Base-by-base conservation (phyloP, 352 stramenopile genomes). In the Globisporangium nagaii region DNA sequence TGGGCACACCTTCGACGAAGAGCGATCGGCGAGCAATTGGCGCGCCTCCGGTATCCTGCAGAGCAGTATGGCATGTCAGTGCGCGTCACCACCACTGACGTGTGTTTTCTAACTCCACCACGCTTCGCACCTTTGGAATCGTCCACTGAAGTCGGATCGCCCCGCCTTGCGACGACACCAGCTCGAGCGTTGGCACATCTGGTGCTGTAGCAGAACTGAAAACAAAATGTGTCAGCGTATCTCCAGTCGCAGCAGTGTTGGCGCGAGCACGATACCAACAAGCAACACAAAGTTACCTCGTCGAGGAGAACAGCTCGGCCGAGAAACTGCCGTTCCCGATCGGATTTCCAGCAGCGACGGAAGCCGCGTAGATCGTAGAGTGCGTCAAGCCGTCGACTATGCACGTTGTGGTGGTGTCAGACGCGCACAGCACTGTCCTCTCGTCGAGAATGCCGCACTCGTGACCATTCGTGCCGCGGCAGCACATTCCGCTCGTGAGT, bases 11-110 rank as follows among this genome's bases (percentile, higher is more conserved):
- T 34, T 74, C 62, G 0, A 61, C 45, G 15, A 43, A 66, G 1
- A 86, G 50, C 7, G 68, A 78, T 15, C 75, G 45, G 7, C 64
- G 65, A 11, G 59, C 53, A 45, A 86, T 72, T 1, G 65, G 53
- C 0, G 31, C 59, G 15, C 75, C 75, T 17, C 75, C 75, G 22
- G 61, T 72, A 46, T 84, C 60, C 75, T 83, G 48, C n/a, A n/a
- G n/a, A n/a, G n/a, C n/a, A n/a, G n/a, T n/a, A n/a, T 13, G 5
- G n/a, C 11, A 22, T 30, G 19, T 9, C 28, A 39, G 32, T 20
- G 31, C 37, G 15, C n/a, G 8, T 32, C 13, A 39, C 4, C 27
- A 54, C 8, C 24, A 9, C 15, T 46, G n/a, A n/a, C n/a, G n/a
- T n/a, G n/a, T n/a, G n/a, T n/a, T n/a, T n/a, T n/a, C n/a, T n/a